Evolutionary conservation across 2,329 filamentous ascomycete genomes (phyloP), one percentile per base, ranked within the genome.

Genomic region (Colletotrichum incanum): DNA sequence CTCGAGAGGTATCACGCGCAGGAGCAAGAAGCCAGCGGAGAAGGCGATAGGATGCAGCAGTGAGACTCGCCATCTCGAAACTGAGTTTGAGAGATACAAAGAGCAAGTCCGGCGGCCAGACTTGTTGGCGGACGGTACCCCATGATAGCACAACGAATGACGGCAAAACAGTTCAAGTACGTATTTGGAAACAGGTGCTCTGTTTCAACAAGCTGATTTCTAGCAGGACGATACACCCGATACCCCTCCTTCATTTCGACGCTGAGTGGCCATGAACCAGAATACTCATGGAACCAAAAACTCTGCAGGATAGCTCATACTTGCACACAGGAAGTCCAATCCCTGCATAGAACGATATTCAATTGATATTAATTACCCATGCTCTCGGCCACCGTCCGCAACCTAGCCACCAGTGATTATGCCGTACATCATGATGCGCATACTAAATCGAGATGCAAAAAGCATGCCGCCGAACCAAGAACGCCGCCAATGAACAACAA

Each of bases 1-100:
- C 73, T 86, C 55, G 79, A 84, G 71, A 79, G 78, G 14, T 72
- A 74, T 14, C 60, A 66, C 39, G 68, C 59, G 18, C 41, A 69
- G 34, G 69, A 72, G 52, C 54, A 60, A 12, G 34, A 50, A n/a
- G 54, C 23, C 14, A 39, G 12, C 34, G 74, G 73, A 23, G 74
- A 73, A 52, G 74, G 73, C 23, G 74, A 74, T 55, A 62, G 12
- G 47, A 73, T 73, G 62, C 67, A 73, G 50, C 55, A 71, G 41
- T 71, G 58, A 66, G 31, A 3, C 9, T 28, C 18, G 47, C 31
- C 31, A n/a, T 59, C 39, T 11, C n/a, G 56, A 12, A 39, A 39
- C 5, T 28, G 5, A 7, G 1, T 26, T n/a, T 9, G 52, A 56
- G 20, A 56, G 12, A 39, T 20, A 31, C 18, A 37, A 23, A 34